Evolutionary conservation across 495 filamentous ascomycete species (phyloP), one percentile per base, ranked within the genome.

Genomic region (Neurospora sp.): DNA sequence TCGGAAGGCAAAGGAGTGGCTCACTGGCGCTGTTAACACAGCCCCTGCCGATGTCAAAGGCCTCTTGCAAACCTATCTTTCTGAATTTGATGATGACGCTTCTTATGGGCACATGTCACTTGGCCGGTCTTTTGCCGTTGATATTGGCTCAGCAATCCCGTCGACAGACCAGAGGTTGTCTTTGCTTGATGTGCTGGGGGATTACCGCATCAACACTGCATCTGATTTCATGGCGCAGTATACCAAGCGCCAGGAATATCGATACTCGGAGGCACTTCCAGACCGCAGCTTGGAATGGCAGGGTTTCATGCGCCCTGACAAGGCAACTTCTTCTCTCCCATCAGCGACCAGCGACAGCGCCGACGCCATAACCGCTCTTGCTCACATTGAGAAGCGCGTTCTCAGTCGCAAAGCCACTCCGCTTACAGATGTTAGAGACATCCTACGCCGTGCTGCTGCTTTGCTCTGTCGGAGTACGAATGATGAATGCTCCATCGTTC

Each of bases 191-290:
- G 85, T 83, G 39, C 87, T 92, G 73, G 88, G 90, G 12, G 87
- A 89, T 40, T 88, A 87, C 22, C 89, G 89, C 68, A 89, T 97
- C 74, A 96, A 98, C 76, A 91, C 94, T 16, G 94, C 93, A 14
- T 98, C 95, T 16, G 94, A 97, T 79, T 97, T 99, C 76, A 91
- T 98, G 79, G 92, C 94, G 40, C 93, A 98, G 78, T 98, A 98
- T 78, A 98, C 94, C n/a, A 96, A 92, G 31, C 92, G 96, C 10
- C 96, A 98, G 78, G 94, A 94, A 76, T 98, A 98, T 79, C 89
- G 92, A 39, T 92, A 92, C 74, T 87, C 91, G 16, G 93, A 97
- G 77, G 83, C 89, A 12, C 79, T 91, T 48, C 87, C 89, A 12
- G 89, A 89, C 46, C 85, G 89, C 74, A 87, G 88, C 70, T 80